Percentiles rank a stretch among this genome's conserved stretches.
Evolutionary conservation across 2,329 filamentous ascomycete genomes (phyloP).

Genomic region (Penicillium sp.): DNA sequence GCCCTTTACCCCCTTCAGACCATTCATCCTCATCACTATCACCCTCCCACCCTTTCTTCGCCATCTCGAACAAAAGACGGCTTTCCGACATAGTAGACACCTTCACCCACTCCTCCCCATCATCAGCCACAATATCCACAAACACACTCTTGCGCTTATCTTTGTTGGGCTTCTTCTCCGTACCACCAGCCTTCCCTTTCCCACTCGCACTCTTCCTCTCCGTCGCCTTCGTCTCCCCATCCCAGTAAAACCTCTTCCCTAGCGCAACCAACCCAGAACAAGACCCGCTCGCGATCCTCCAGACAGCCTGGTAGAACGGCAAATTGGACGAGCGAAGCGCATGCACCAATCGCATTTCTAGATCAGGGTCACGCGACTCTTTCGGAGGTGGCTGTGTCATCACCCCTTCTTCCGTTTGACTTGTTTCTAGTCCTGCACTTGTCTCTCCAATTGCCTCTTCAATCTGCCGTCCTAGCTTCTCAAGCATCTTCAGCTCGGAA

Average conservation of each 20-base stretch:
- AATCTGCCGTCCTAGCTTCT: constrained; percentile 40
- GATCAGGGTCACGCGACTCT: constrained; percentile 17
- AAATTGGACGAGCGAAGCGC: constrained; percentile 64
- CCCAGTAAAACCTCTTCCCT: constrained; percentile 55
- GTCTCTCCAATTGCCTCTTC: constrained; percentile 6
- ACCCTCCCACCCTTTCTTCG: constrained; percentile 63
- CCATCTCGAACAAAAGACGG: constrained; percentile 64
- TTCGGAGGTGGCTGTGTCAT: background rate
- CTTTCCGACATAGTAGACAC: constrained; percentile 64
- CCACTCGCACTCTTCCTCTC: constrained; percentile 2
- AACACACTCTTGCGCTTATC: constrained; percentile 52
- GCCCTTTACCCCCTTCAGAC: constrained; percentile 23
- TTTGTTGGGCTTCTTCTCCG: constrained; percentile 33
- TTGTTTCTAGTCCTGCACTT: constrained; percentile 4
- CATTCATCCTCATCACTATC: constrained; percentile 49
- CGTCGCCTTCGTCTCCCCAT: constrained; percentile 14
- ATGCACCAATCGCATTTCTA: constrained; percentile 47
- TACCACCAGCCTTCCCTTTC: constrained; percentile 9
- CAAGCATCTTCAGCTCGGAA: constrained; percentile 49
- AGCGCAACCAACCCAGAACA: constrained; percentile 58
- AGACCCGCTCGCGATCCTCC: constrained; percentile 57
- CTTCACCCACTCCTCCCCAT: constrained; percentile 66
- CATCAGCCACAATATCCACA: constrained; percentile 63
- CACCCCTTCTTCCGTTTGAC: constrained; percentile 19
- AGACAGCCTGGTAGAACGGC: constrained; percentile 63